These are phyloP conservation scores for Tylopilus felleus DNA, from an alignment of 768 basidiomycete genomes.

Conservation along the genomic window DNA sequence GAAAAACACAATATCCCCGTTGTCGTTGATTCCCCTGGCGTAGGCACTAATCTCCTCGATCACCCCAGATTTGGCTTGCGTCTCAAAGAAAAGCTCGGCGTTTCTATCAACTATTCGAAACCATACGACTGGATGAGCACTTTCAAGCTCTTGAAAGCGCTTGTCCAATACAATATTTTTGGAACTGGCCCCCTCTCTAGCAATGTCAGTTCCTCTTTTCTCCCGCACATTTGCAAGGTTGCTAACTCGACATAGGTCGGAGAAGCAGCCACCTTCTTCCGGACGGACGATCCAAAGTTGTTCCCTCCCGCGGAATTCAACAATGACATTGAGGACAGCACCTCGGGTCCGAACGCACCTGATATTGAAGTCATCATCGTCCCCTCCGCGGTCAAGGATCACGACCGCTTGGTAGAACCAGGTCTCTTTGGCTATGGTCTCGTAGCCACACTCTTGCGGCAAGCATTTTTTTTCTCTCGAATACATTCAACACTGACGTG, in stretches of 20 bases:
- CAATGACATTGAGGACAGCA: constrained; percentile 26
- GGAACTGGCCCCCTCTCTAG: constrained; percentile 49
- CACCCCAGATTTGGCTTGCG: constrained; percentile 55
- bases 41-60: constrained; percentile 72
- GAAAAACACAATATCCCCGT: constrained; percentile 49
- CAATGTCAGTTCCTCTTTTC: constrained; percentile 40
- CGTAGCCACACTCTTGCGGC: constrained; percentile 23
- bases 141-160: constrained; percentile 31
- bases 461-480: not conserved
- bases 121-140: constrained; percentile 18
- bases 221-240: not conserved
- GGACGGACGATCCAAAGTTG: constrained; percentile 29
- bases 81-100: constrained; percentile 48
- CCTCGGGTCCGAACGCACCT: constrained; percentile 29
- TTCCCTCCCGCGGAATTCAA: constrained; percentile 31
- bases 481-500: not conserved
- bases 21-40: constrained; percentile 63
- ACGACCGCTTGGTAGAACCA: not conserved
- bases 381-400: not conserved
- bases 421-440: constrained; percentile 21
- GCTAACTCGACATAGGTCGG: constrained; percentile 20
- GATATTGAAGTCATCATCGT: constrained; percentile 28
- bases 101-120: constrained; percentile 40
- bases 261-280: constrained; percentile 32
- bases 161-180: constrained; percentile 42